Evolutionary conservation across 768 basidiomycete species (phyloP), one percentile per base, ranked within the genome.

Genomic region (Suillus subluteus): DNA sequence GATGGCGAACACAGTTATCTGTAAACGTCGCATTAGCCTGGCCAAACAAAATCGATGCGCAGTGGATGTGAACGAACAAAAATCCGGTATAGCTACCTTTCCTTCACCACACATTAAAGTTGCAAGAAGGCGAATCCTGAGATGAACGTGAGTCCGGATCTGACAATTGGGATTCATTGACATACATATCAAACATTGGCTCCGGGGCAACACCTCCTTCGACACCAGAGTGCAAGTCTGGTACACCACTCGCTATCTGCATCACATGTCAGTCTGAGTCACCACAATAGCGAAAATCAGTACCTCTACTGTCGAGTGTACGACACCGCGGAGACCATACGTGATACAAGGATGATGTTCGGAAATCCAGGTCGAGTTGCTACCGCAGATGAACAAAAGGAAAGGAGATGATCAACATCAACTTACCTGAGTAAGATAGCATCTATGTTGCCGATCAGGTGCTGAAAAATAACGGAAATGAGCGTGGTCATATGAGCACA

Each of bases 291-390:
- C 3, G 46, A 21, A 7, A 30, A 40, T 50, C 58, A 77, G 55
- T 55, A 91, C 92, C 82, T 91, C 86, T 8, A 98, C 78, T 41
- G 87, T 86, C 62, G 93, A 95, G 73, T 96, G 96, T 1, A 98
- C 88, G 4, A 99, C 97, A 0, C 98, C 98, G 56, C 98, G 86
- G 65, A 98, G 81, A 4, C 98, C 98, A 75, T 97, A 98, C 0
- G 96, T 98, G 62, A 99, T 90, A 73, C 96, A 98, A 0, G 98
- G 96, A 7, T 88, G 87, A 69, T 91, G 88, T 71, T 98, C 94
- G 15, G 91, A 91, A 69, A 99, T 95, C 96, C 97, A 99, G 12
- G 94, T 96, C 26, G 96, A 98, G 74, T 99, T 99, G 70, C 93
- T 94, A 23, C 35, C n/a, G 4, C 15, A 26, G 41, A 32, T 65